phyloP scores from a whole-genome alignment of 805 yeast species.

The Starmerella stigmatis region DNA sequence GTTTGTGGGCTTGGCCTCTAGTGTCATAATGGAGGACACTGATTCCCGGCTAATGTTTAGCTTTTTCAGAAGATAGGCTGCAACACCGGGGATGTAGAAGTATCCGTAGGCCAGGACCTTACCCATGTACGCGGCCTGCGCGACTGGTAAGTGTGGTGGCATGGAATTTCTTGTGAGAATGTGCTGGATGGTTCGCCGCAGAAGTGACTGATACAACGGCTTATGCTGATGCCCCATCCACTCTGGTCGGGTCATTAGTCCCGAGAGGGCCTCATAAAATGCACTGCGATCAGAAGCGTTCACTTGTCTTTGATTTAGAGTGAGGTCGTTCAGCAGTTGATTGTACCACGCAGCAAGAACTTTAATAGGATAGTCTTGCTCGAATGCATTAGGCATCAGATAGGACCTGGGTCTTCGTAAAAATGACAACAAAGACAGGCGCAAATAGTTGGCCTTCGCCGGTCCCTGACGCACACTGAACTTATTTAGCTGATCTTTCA shows the following conservation, averaged over 20 bases:
- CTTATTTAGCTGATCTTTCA: conserved; percentile 18
- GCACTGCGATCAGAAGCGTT: conserved; percentile 33
- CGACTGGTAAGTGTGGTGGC: conserved; percentile 43
- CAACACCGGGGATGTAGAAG: conserved; percentile 44
- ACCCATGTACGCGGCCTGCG: conserved; percentile 56
- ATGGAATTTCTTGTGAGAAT: conserved; percentile 36
- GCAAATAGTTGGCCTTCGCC: conserved; percentile 30
- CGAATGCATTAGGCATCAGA: conserved; percentile 19
- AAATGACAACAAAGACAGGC: conserved; percentile 36
- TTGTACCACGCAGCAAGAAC: conserved; percentile 35
- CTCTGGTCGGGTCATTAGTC: conserved; percentile 32
- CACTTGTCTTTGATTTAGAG: conserved; percentile 17
- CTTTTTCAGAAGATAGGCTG: conserved; percentile 35
- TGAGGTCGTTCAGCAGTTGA: conserved; percentile 26
- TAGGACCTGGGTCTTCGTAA: conserved; percentile 28
- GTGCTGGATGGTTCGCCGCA: conserved; percentile 46
- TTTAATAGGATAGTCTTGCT: conserved; percentile 21
- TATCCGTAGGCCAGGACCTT: conserved; percentile 58
- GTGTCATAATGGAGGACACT: neutral
- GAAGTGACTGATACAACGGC: conserved; percentile 22
- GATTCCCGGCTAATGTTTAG: conserved; percentile 10
- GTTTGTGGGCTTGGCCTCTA: neutral
- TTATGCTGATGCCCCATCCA: conserved; percentile 26
- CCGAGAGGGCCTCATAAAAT: conserved; percentile 34
- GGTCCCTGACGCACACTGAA: conserved; percentile 18